Conservation (phyloP, 2,329 filamentous ascomycete genomes). For the Acephala macrosclerotiorum region DNA sequence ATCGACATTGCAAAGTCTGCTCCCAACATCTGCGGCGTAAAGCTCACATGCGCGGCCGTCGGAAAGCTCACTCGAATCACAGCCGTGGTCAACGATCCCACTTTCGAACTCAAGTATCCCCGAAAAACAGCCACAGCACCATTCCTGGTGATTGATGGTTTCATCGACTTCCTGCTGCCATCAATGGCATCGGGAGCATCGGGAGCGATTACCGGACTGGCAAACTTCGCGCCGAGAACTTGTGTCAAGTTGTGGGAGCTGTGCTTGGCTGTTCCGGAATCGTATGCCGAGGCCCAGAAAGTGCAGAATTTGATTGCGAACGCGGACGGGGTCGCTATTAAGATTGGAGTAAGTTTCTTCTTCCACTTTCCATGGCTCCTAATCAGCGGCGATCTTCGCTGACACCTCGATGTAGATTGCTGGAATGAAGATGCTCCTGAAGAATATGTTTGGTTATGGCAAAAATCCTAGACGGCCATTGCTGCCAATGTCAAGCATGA, state of each 20-base stretch:
- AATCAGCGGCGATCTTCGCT: neutral
- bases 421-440: constrained; percentile 37
- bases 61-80: neutral
- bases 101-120: neutral
- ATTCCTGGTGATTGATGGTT: constrained; percentile 40
- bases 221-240: constrained; percentile 28
- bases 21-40: constrained; percentile 38
- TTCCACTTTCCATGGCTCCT: neutral
- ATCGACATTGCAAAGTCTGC: constrained; percentile 31
- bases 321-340: neutral
- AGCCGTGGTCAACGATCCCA: neutral
- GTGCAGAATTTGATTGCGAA: constrained; percentile 6
- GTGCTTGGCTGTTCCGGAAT: constrained; percentile 15
- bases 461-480: constrained; percentile 32
- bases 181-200: constrained; percentile 34
- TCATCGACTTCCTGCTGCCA: constrained; percentile 42
- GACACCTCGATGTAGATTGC: constrained; percentile 27
- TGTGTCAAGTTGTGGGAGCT: constrained; percentile 4
- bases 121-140: constrained; percentile 11
- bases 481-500: constrained; percentile 31
- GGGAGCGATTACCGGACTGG: constrained; percentile 27
- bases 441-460: constrained; percentile 34
- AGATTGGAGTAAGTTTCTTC: neutral
- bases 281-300: neutral
- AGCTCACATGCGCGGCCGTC: constrained; percentile 30